Evolutionary conservation across 2,329 filamentous ascomycete species (phyloP).

Genomic region (Arthroderma sp.): DNA sequence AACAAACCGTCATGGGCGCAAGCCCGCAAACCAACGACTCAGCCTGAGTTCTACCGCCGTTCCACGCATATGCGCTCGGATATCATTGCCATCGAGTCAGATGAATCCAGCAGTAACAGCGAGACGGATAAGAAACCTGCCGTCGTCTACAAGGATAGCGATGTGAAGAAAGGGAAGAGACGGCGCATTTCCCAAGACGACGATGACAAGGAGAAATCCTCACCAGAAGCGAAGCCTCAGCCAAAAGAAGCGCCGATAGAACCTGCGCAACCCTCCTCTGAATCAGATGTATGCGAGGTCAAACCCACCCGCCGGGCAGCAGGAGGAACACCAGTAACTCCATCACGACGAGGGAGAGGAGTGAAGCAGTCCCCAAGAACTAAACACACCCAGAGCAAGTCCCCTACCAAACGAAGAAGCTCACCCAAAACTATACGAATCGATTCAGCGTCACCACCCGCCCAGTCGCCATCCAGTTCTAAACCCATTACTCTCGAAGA

Average conservation of each 20-base stretch:
- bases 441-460: slow-evolving; percentile 1
- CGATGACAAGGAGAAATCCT: slow-evolving; percentile 3
- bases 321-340: background rate
- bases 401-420: background rate
- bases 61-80: slow-evolving; percentile 35
- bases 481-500: background rate
- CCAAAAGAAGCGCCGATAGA: background rate
- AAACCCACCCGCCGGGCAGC: background rate
- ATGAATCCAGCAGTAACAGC: slow-evolving; percentile 5
- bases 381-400: background rate
- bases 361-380: background rate
- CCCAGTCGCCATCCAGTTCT: background rate
- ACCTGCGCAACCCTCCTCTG: background rate
- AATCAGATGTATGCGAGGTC: too few species aligned
- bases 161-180: slow-evolving; percentile 10
- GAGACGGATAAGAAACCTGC: slow-evolving; percentile 8
- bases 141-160: slow-evolving; percentile 7
- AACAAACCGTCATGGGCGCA: slow-evolving; percentile 42
- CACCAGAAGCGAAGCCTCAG: background rate
- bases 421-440: background rate
- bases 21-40: slow-evolving; percentile 20
- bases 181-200: slow-evolving; percentile 14
- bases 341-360: background rate
- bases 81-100: slow-evolving; percentile 25
- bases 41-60: slow-evolving; percentile 36